Conservation (phyloP, 2,329 filamentous ascomycete species). For the Fusarium odoratissimum region DNA sequence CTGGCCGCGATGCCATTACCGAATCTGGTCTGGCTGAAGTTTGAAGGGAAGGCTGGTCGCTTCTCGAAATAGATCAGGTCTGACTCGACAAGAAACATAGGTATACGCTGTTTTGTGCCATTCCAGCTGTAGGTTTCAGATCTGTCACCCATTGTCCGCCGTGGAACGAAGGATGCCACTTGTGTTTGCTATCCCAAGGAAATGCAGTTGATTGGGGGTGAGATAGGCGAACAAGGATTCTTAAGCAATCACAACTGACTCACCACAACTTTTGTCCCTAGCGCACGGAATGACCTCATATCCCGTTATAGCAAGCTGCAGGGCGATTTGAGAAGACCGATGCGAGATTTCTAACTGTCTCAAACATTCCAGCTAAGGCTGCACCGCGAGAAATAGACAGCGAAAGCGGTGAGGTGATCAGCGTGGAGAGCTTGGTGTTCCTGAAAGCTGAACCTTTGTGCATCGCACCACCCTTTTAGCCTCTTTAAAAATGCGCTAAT, state of each 20-base stretch:
- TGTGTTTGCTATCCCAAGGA: background rate
- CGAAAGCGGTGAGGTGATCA: conserved; percentile 39
- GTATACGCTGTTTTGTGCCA: background rate
- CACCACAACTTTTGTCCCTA: background rate
- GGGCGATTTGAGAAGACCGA: background rate
- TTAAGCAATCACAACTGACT: background rate
- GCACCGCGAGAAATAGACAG: background rate
- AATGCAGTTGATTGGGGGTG: conserved; percentile 6
- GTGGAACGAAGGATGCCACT: background rate
- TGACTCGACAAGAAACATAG: conserved; percentile 3
- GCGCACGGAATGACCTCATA: conserved; percentile 15
- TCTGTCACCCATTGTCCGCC: background rate
- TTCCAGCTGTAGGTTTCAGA: background rate
- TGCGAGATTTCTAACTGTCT: background rate
- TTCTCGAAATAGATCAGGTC: conserved; percentile 1
- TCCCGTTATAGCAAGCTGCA: conserved; percentile 2
- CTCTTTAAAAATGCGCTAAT: conserved; percentile 26
- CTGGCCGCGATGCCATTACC: conserved; percentile 3
- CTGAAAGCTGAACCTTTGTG: conserved; percentile 36
- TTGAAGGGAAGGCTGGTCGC: background rate
- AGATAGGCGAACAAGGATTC: conserved; percentile 3
- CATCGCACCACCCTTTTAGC: conserved; percentile 24
- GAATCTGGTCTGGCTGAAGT: background rate
- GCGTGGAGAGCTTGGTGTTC: conserved; percentile 26
- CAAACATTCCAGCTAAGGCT: background rate